Evolutionary conservation across 306 rosid species (phyloP).

Genomic region (Citrullus colocynthis): DNA sequence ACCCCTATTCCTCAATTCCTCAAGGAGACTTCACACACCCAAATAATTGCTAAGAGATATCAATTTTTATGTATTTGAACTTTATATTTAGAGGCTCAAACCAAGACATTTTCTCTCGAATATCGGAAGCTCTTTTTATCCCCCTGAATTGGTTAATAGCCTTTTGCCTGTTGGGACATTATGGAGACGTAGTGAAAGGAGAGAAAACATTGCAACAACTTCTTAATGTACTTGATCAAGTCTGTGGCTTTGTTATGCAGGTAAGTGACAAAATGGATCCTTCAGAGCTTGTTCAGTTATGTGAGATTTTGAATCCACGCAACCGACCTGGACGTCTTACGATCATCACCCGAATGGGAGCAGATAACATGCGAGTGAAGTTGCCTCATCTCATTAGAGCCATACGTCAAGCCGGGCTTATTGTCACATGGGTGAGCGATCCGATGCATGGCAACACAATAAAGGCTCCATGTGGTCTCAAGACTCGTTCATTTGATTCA

Average conservation of each 20-base stretch:
- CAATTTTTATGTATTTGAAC: not conserved
- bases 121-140: not conserved
- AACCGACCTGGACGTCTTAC: slow-evolving; percentile 31
- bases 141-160: not conserved
- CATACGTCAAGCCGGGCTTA: slow-evolving; percentile 26
- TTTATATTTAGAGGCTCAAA: not conserved
- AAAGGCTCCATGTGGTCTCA: slow-evolving; percentile 33
- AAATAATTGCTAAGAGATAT: not conserved
- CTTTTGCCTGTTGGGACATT: not conserved
- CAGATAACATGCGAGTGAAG: slow-evolving; percentile 30
- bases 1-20: not conserved
- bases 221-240: not conserved
- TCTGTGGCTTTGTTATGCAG: slow-evolving; percentile 13
- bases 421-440: slow-evolving; percentile 36
- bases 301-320: slow-evolving; percentile 23
- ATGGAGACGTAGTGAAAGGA: not conserved
- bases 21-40: not conserved
- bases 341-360: slow-evolving; percentile 34
- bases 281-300: slow-evolving; percentile 25
- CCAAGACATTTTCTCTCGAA: not conserved
- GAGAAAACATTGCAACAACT: not conserved
- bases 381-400: slow-evolving; percentile 29
- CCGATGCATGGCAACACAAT: slow-evolving; percentile 46
- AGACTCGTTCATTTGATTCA: slow-evolving; percentile 29
- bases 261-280: slow-evolving; percentile 42